phyloP scores from a whole-genome alignment of 441 rosid genomes.

The Viola pubescens region DNA sequence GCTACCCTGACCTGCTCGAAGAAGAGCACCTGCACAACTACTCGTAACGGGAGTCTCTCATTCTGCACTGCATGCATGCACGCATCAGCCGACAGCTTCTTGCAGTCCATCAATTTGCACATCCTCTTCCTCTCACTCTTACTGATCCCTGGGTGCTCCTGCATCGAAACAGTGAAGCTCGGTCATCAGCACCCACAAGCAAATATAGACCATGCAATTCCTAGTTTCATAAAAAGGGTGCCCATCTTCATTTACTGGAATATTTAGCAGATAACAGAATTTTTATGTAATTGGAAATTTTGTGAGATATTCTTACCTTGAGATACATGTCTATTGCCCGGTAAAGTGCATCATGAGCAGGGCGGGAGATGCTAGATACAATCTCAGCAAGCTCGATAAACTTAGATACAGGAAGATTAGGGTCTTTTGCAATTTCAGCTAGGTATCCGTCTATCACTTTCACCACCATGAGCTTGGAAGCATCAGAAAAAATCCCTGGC shows the following conservation, averaged over 20 bases:
- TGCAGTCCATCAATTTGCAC: conserved; percentile 85
- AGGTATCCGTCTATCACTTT: conserved; percentile 72
- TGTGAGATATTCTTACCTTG: conserved; percentile 31
- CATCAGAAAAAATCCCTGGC: conserved; percentile 58
- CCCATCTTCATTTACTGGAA: no score
- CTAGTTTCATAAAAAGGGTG: neutral
- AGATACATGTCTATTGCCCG: conserved; percentile 80
- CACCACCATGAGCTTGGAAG: conserved; percentile 74
- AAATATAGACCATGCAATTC: neutral
- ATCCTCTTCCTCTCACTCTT: conserved; percentile 72
- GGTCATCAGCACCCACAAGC: conserved; percentile 3
- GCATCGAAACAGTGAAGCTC: conserved; percentile 13
- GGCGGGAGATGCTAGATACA: conserved; percentile 52
- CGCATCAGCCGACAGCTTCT: conserved; percentile 78
- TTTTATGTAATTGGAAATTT: no score
- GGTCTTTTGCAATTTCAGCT: conserved; percentile 71
- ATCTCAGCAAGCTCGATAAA: conserved; percentile 66
- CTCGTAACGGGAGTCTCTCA: conserved; percentile 73
- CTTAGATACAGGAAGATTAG: conserved; percentile 40
- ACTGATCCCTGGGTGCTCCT: conserved; percentile 66
- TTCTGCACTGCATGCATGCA: conserved; percentile 86
- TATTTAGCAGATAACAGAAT: no score
- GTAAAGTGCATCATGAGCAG: conserved; percentile 76
- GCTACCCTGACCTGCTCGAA: conserved; percentile 68
- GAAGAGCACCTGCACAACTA: conserved; percentile 79